A percentile compares a stretch with the other conserved stretches of the same genome.
Evolutionary conservation across 225 moss, liverwort and hornwort species (phyloP).

Genomic region (Polytrichum commune): DNA sequence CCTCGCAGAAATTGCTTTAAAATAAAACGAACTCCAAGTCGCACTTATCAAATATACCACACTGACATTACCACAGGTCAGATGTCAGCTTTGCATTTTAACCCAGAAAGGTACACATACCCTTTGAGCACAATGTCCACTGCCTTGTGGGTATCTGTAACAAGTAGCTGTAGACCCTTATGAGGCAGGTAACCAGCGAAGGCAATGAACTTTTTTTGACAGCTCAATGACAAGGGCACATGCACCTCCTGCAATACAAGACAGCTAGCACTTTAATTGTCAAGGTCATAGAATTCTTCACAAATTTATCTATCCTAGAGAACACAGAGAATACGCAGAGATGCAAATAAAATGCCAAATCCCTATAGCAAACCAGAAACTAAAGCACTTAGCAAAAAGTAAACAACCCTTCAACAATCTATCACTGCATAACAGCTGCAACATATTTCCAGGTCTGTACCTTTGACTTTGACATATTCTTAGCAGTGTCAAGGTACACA

Average conservation of each 20-base stretch:
- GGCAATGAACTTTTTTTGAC: conserved; percentile 91
- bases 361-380: no score
- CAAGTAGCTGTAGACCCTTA: conserved; percentile 72
- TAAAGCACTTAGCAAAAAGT: no score
- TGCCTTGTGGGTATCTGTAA: conserved; percentile 69
- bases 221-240: conserved; percentile 71
- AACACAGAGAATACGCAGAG: no score
- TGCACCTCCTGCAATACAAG: conserved; percentile 57
- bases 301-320: not conserved
- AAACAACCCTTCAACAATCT: no score
- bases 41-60: no score
- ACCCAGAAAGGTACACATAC: conserved; percentile 25
- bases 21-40: no score
- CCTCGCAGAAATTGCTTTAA: no score
- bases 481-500: conserved; percentile 90
- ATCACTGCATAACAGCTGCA: no score
- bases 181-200: conserved; percentile 93
- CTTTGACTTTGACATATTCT: conserved; percentile 68
- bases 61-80: no score
- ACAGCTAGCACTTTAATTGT: not conserved
- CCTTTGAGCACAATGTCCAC: conserved; percentile 74
- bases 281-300: not conserved
- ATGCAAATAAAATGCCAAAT: no score
- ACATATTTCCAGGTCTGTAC: conserved; percentile 29
- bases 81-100: no score